These are phyloP conservation scores for Chalciporus piperatus DNA, from an alignment of 768 basidiomycete species.

Conservation along the genomic window DNA sequence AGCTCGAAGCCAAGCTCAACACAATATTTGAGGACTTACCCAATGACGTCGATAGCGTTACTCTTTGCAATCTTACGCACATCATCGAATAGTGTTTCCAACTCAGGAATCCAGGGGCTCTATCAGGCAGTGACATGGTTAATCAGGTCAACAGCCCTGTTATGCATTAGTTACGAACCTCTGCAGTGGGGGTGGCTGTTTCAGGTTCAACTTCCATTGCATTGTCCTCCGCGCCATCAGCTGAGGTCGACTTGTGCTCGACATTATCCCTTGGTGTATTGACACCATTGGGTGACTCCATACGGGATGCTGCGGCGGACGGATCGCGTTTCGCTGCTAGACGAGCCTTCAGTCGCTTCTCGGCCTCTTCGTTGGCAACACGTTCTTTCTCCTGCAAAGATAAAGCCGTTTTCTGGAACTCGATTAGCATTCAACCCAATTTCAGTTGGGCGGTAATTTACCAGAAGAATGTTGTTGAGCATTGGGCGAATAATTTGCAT, in stretches of 20 bases:
- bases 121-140: constrained; percentile 24
- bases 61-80: constrained; percentile 69
- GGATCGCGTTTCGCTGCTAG: constrained; percentile 74
- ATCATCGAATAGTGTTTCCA: constrained; percentile 71
- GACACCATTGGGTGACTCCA: constrained; percentile 57
- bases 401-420: constrained; percentile 53
- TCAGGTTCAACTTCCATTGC: constrained; percentile 53
- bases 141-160: constrained; percentile 1
- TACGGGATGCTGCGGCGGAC: constrained; percentile 48
- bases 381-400: constrained; percentile 67
- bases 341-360: constrained; percentile 78
- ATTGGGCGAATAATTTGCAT: constrained; percentile 94
- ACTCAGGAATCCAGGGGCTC: constrained; percentile 79
- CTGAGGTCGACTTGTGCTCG: constrained; percentile 24
- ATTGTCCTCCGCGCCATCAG: constrained; percentile 42
- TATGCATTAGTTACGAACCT: constrained; percentile 13
- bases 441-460: constrained; percentile 29
- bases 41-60: constrained; percentile 61
- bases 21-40: constrained; percentile 45
- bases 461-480: constrained; percentile 59
- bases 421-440: constrained; percentile 7
- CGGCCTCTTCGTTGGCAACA: constrained; percentile 68
- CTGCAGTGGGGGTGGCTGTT: constrained; percentile 23
- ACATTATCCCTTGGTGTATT: constrained; percentile 26
- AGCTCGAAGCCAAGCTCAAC: constrained; percentile 4